Base-by-base conservation (phyloP, 495 filamentous ascomycete genomes). In the Polyplosphaeria fusca region DNA sequence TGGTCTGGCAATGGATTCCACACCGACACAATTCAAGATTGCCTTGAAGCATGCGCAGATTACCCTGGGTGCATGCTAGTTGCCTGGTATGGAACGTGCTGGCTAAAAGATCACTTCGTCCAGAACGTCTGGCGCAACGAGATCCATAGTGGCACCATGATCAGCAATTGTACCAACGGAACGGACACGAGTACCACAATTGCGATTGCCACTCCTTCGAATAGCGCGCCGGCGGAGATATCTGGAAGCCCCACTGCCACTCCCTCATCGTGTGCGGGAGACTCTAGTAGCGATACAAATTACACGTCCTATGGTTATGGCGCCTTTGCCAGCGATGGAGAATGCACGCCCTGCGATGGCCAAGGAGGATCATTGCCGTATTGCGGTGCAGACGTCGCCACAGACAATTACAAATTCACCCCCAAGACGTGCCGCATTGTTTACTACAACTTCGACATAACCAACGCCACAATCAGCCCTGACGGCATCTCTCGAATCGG, bases 311-410 rank as follows among this genome's bases (percentile, higher is more conserved):
- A 9, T n/a, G 5, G 5, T 11, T 20, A 12, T 42, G 18, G 9
- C 9, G 9, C 9, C 5, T 5, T 18, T 11, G 19, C 39, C 18
- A 19, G 5, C 3, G 25, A 18, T 23, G 25, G 26, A 3, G 11
- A 45, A 2, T 73, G 70, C 52, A 49, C 68, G 37, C 70, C 67
- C 19, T 73, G 70, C 58, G 57, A 68, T 9, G 70, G 69, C 7
- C 69, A 72, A 38, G 53, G 50, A 16, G 67, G 67, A 28, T 47
- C 27, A 30, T 61, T 67, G 55, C 63, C 47, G 2, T 71, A 52
- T 35, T 73, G 70, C 44, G 70, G 70, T 2, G 66, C 56, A 26
- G 67, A 68, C 32, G 63, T 69, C 50, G 60, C 60, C 40, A 70
- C 69, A 39, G 60, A 72, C 51, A 58, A 60, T 44, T 71, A 69